phyloP scores from a whole-genome alignment of 192 early-diverging fungal genomes.

The Funneliformis geosporum region DNA sequence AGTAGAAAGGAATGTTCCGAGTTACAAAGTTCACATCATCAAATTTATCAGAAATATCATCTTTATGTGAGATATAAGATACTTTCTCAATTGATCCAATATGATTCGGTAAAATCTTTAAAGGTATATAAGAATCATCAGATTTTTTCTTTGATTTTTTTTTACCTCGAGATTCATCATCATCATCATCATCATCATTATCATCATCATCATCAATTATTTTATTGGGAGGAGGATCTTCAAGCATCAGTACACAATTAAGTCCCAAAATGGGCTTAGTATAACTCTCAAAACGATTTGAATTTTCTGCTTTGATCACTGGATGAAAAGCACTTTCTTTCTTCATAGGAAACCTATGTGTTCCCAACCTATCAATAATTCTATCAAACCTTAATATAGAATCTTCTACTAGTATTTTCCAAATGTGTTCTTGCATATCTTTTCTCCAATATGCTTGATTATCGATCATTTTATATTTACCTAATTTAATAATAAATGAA shows the following conservation, averaged over 20 bases:
- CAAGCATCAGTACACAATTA: conserved; percentile 16
- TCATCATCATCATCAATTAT: conserved; percentile 1
- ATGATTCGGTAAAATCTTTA: not conserved
- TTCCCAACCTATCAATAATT: not conserved
- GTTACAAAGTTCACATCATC: not conserved
- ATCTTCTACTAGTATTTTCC: not conserved
- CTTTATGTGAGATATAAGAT: not conserved
- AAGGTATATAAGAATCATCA: not conserved
- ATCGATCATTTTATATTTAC: conserved; percentile 16
- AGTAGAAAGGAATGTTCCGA: conserved; percentile 1
- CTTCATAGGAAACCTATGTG: not conserved
- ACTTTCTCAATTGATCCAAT: conserved; percentile 1
- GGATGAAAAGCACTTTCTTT: not conserved
- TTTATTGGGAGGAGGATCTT: not conserved
- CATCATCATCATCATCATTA: not conserved
- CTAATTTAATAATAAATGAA: too few relatives aligned
- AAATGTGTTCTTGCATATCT: conserved; percentile 21
- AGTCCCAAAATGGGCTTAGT: not conserved
- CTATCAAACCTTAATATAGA: not conserved
- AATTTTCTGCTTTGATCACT: not conserved
- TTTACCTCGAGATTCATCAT: not conserved
- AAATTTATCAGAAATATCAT: too few relatives aligned
- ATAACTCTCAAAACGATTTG: not conserved
- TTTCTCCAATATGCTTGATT: conserved; percentile 12
- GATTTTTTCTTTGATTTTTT: not conserved